Evolutionary conservation across 2,329 filamentous ascomycete species (phyloP), one percentile per base, ranked within the genome.

Genomic region (Penicillium fuscoglaucum): DNA sequence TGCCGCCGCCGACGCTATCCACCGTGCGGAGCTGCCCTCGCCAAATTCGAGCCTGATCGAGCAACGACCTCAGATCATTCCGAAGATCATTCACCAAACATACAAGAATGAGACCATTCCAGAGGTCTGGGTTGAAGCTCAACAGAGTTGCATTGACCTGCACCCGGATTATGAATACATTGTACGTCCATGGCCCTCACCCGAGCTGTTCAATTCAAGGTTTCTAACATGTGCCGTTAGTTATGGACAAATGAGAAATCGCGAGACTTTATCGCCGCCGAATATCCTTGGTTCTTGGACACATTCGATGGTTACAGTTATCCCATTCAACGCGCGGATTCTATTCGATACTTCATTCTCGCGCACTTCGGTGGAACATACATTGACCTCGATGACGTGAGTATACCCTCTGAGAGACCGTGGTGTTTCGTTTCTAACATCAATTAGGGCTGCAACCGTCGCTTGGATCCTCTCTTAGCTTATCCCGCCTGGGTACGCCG

Each of bases 351-450:
- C 77, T 93, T 93, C 71, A 82, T 92, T 21, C 81, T 95, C 33
- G 82, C 87, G 53, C 85, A 90, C 74, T 93, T 85, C 70, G 90
- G 90, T 55, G 90, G 90, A 41, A 87, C 91, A 56, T 93, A 93
- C 74, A 86, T 93, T 65, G 90, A 95, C 69, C 77, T 93, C 48
- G 90, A 95, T 73, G 87, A 87, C 73, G 83, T 84, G 73, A 45
- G 83, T 71, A 37, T 15, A 46, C 10, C n/a, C 37, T 2, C 17
- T 12, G 17, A 13, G 12, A 46, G 12, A 19, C 40, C 6, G 2
- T 46, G 17, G 5, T 21, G 9, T 15, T 1, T 2, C 41, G 21
- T 47, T 60, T 31, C 63, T 68, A 45, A 68, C 53, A 24, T 13
- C 44, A 47, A 48, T 13, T 49, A 87, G 84, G 88, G 88, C 66